Evolutionary conservation across 352 stramenopile genomes (phyloP), one percentile per base, ranked within the genome.

Genomic region (Globisporangium middletonii): DNA sequence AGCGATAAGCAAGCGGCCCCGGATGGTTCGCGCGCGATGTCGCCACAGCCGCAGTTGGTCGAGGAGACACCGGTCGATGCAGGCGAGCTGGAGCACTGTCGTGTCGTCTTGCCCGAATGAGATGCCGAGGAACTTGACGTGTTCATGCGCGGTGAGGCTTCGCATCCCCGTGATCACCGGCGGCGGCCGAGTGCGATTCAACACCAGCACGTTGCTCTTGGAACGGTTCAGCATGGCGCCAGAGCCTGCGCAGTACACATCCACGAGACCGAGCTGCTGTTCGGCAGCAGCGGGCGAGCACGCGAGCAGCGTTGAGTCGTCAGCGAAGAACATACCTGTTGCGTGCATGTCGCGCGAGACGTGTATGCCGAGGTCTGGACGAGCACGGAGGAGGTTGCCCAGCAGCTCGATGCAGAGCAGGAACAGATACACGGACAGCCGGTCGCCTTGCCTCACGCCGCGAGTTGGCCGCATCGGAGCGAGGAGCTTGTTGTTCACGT

Each of bases 171-270:
- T 19, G 19, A 53, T 4, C 2, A 16, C 44, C 23, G 43, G 13
- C 0, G 51, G 48, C 13, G 18, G 1, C 16, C 23, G 9, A 16
- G 0, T 48, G 13, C 45, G 37, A 51, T 62, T 65, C 1, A 72
- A 42, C 4, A 35, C 37, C 18, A 68, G 37, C n/a, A 60, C 38
- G 6, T 45, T 50, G 19, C 46, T 59, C 33, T 72, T 68, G 33
- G 53, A 11, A 1, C 41, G 15, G n/a, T 72, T 72, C 0, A 69
- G n/a, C 4, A 30, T n/a, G 2, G 61, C 60, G n/a, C 56, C 65
- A 27, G 65, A 69, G 4, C 55, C 61, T 8, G 26, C 27, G 33
- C 65, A 72, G 27, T 69, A 72, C 8, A 45, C n/a, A 4, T 66
- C n/a, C 18, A 72, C 60, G 0, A 72, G 16, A 1, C 43, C 47